Conservation (phyloP, 2,329 filamentous ascomycete genomes). For the Ceratocystis cubensis region DNA sequence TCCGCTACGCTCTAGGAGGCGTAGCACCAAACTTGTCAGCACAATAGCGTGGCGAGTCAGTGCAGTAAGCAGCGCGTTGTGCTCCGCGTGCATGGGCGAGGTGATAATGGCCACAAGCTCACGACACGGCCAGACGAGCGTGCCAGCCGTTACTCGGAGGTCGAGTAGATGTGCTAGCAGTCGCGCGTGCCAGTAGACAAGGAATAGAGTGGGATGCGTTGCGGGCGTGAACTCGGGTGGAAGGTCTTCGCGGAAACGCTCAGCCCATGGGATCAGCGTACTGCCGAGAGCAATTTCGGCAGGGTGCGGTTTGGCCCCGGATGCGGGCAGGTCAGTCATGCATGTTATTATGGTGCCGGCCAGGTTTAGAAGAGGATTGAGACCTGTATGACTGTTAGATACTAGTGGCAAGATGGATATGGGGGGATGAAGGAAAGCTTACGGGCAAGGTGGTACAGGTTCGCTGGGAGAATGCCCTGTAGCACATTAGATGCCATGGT, state of each 20-base stretch:
- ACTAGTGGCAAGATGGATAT: neutral
- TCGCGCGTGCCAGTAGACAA: slow-evolving; percentile 59
- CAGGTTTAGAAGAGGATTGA: slow-evolving; percentile 43
- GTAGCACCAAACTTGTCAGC: slow-evolving; percentile 47
- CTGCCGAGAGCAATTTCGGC: slow-evolving; percentile 5
- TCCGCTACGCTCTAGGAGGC: slow-evolving; percentile 35
- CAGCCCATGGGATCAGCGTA: slow-evolving; percentile 27
- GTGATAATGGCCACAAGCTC: slow-evolving; percentile 3
- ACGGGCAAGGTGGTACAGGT: slow-evolving; percentile 52
- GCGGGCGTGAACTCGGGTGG: slow-evolving; percentile 43
- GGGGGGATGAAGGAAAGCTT: slow-evolving; percentile 27
- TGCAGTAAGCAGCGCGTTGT: slow-evolving; percentile 28
- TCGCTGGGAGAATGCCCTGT: slow-evolving; percentile 47
- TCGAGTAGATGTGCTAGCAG: slow-evolving; percentile 51
- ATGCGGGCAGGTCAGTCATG: slow-evolving; percentile 12
- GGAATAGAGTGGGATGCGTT: slow-evolving; percentile 45
- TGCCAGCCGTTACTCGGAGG: slow-evolving; percentile 30
- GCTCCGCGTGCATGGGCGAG: neutral
- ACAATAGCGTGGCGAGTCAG: slow-evolving; percentile 55
- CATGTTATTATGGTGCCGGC: slow-evolving; percentile 30
- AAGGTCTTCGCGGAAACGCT: slow-evolving; percentile 53
- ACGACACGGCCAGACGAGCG: slow-evolving; percentile 3
- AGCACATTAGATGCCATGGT: slow-evolving; percentile 49
- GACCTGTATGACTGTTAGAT: slow-evolving; percentile 29
- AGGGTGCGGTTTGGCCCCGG: slow-evolving; percentile 1